A percentile compares a stretch with the other conserved stretches of the same genome.
phyloP scores from a whole-genome alignment of 139 green algal species.

The Volvox reticuliferus region DNA sequence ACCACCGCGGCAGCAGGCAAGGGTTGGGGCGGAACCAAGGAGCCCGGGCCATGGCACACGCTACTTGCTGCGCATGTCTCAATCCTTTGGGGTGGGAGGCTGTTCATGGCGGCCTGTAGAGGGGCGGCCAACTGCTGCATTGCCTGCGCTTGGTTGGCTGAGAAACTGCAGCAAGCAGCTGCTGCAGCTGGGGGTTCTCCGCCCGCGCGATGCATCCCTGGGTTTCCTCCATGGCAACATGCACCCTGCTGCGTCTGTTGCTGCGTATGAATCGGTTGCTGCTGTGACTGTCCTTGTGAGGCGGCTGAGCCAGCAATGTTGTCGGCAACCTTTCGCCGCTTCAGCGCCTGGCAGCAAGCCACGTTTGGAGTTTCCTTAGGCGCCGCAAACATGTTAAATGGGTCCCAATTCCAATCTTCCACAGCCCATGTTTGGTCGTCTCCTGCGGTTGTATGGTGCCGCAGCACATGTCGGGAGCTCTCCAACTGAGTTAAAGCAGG shows the following conservation, averaged over 20 bases:
- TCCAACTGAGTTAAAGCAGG: background rate
- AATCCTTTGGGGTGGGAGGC: background rate
- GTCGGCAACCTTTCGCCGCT: conserved; percentile 31
- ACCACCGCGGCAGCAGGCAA: background rate
- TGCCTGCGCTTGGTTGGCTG: background rate
- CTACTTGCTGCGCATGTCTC: conserved; percentile 3
- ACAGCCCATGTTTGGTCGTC: conserved; percentile 73
- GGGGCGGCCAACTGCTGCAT: background rate
- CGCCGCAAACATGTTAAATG: conserved; percentile 56
- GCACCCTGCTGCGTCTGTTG: background rate
- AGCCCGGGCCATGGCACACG: conserved; percentile 22
- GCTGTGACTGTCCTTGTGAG: conserved; percentile 27
- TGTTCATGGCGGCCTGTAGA: background rate
- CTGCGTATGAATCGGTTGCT: conserved; percentile 1
- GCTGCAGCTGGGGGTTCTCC: background rate
- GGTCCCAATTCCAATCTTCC: conserved; percentile 75
- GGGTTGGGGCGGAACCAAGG: background rate
- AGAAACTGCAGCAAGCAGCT: conserved; percentile 31
- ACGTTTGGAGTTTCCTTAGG: conserved; percentile 48
- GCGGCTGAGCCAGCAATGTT: conserved; percentile 5
- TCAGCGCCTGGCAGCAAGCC: conserved; percentile 32
- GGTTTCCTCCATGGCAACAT: background rate
- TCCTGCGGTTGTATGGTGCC: conserved; percentile 43
- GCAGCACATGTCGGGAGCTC: background rate
- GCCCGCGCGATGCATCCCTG: background rate